Evolutionary conservation across 495 filamentous ascomycete species (phyloP).

Genomic region (Sphaerosporella brunnea): DNA sequence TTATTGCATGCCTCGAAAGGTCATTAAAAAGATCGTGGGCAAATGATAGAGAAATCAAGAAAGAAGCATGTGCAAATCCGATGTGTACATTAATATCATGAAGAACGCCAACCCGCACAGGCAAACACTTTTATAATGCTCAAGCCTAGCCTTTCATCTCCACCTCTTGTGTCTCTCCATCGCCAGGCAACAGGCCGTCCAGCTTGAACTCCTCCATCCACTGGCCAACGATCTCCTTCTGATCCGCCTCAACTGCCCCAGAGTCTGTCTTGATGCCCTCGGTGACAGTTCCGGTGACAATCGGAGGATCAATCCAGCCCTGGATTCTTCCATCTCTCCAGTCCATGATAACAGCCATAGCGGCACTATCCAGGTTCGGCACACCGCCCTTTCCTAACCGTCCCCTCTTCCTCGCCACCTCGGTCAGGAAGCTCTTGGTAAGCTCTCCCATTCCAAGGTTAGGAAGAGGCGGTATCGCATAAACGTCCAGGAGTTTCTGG

Average conservation of each 20-base stretch:
- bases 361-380: constrained; percentile 72
- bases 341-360: constrained; percentile 82
- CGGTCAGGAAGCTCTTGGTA: constrained; percentile 83
- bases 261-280: constrained; percentile 18
- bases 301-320: constrained; percentile 71
- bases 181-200: constrained; percentile 76
- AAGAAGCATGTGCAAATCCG: too few species aligned
- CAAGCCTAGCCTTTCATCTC: constrained; percentile 22
- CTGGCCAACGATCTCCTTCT: constrained; percentile 72
- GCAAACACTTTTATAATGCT: not conserved
- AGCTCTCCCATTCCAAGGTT: constrained; percentile 42
- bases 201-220: constrained; percentile 95
- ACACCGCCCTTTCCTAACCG: constrained; percentile 76
- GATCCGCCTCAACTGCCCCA: constrained; percentile 36
- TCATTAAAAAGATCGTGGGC: constrained; percentile 38
- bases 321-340: constrained; percentile 92
- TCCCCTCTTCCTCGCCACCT: constrained; percentile 84
- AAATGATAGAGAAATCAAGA: too few species aligned
- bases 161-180: constrained; percentile 25
- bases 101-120: not conserved
- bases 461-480: constrained; percentile 56
- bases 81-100: not conserved
- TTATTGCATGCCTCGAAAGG: constrained; percentile 67
- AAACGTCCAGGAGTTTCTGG: constrained; percentile 58
- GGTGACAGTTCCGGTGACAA: constrained; percentile 26